Conservation (phyloP, 2,329 filamentous ascomycete species). For the Cladosporium colombiae region DNA sequence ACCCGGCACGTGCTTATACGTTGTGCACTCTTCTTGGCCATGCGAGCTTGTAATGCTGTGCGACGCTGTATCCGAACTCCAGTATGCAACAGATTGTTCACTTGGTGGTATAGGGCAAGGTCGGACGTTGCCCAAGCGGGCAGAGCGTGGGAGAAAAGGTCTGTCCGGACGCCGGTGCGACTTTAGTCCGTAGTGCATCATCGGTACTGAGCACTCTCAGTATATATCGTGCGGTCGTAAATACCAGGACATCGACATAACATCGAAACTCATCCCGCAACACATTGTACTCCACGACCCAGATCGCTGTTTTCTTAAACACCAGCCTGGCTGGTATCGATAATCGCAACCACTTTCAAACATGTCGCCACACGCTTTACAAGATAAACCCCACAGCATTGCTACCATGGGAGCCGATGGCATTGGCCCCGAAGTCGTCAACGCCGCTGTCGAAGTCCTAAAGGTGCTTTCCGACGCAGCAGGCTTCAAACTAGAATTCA, state of each 20-base stretch:
- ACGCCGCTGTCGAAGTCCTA: constrained; percentile 63
- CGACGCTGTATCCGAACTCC: neutral
- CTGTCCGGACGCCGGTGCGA: constrained; percentile 5
- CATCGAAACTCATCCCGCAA: neutral
- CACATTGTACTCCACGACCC: neutral
- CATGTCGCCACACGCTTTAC: constrained; percentile 31
- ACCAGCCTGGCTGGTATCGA: neutral
- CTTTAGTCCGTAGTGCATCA: neutral
- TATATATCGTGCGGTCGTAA: constrained; percentile 4
- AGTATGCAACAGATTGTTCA: neutral
- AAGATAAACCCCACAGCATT: constrained; percentile 50
- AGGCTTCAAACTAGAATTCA: constrained; percentile 62
- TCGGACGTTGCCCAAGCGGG: constrained; percentile 6
- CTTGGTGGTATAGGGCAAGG: constrained; percentile 13
- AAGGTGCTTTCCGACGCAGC: constrained; percentile 54
- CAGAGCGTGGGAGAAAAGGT: constrained; percentile 13
- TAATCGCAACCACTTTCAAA: neutral
- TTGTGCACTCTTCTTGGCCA: constrained; percentile 1
- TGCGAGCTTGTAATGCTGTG: neutral
- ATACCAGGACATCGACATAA: neutral
- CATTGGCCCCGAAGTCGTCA: constrained; percentile 68
- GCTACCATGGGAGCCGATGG: constrained; percentile 70
- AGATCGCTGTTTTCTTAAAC: neutral
- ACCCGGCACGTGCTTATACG: neutral
- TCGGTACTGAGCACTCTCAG: neutral